Evolutionary conservation across 2,329 filamentous ascomycete genomes (phyloP), one percentile per base, ranked within the genome.

Genomic region (Blumeriella jaapii): DNA sequence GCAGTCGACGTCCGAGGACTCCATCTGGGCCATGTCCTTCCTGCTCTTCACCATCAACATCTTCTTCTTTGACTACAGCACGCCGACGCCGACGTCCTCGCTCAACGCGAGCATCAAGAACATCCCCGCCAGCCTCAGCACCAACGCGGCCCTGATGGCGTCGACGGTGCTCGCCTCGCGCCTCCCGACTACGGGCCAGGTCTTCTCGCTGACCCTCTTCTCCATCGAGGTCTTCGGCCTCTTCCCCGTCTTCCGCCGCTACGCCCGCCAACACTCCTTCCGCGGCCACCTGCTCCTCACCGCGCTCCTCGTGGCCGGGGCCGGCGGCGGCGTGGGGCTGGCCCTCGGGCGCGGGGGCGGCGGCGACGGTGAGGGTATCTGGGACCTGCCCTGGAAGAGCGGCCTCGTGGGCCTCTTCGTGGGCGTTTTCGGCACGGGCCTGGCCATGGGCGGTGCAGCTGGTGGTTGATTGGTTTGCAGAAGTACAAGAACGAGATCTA

Each of bases 401-500:
- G 52, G 52, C 6, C 31, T 54, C n/a, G 43, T 82, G 2, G 91
- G 91, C 9, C 78, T 84, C 45, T 58, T 89, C 1, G 64, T 93
- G 5, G 84, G 84, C 4, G 72, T 76, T n/a, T 52, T 89, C 7
- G 65, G 85, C 14, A 79, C 82, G 0, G 74, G 78, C 4, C 57
- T 94, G 35, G 78, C 77, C 2, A 93, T 95, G 75, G 91, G 89
- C 2, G 80, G 86, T 95, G 87, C 57, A 93, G 85, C 55, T 96
- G 87, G 89, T 96, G 91, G 87, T 62, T 98, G 44, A 96, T 98
- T 53, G 83, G 86, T 6, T 60, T 98, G 58, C 91, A 98, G 61
- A 89, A 93, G 62, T 98, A 96, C 61, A 98, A 98, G 67, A 96
- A 96, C 57, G 91, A 96, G 61, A 95, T 98, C 48, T 84, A 87